These are phyloP conservation scores for Vaccinium macrocarpon DNA, from an alignment of 148 eudicot genomes.

Conservation along the genomic window DNA sequence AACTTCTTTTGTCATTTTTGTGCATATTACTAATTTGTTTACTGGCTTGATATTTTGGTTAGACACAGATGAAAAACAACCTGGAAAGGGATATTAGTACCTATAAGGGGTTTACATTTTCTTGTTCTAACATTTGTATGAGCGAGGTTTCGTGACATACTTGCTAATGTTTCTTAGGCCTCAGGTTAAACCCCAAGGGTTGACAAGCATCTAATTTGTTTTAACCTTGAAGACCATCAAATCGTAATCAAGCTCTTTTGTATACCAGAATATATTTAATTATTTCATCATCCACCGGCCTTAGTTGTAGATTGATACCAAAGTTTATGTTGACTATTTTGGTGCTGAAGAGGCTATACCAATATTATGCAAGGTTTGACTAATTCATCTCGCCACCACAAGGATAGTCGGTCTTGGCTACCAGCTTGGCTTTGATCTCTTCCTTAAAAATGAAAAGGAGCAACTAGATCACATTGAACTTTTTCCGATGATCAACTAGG, in stretches of 20 bases:
- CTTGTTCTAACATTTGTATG: constrained; percentile 17
- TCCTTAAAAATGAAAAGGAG: background rate
- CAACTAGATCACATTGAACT: background rate
- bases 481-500: background rate
- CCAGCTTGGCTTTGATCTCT: background rate
- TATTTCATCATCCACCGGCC: background rate
- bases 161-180: background rate
- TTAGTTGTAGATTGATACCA: background rate
- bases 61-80: background rate
- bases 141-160: constrained; percentile 10
- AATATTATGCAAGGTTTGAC: constrained; percentile 2
- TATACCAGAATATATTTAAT: background rate
- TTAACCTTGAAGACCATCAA: background rate
- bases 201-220: background rate
- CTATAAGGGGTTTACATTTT: background rate
- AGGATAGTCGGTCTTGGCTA: background rate
- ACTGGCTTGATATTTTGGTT: background rate
- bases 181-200: background rate
- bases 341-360: background rate
- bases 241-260: background rate
- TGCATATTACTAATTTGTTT: background rate
- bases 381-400: background rate
- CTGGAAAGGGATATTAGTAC: background rate
- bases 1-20: background rate
- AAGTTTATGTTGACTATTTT: background rate